A percentile compares a stretch with the other conserved stretches of the same genome.
Conservation (phyloP, 2,329 filamentous ascomycete genomes). For the Diplodia scrobiculata region DNA sequence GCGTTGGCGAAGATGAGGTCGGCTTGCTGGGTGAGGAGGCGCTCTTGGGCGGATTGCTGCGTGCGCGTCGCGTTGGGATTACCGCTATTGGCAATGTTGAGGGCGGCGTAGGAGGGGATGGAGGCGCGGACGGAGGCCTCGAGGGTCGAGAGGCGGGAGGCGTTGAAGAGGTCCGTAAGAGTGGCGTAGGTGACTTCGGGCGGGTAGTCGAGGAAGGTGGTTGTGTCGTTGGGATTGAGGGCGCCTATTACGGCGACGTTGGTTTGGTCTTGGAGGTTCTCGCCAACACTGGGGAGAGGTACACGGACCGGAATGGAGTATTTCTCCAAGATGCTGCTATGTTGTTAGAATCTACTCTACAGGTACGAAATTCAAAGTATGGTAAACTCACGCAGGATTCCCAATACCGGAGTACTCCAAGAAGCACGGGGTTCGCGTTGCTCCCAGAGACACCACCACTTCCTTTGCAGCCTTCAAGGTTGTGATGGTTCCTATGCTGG, state of each 20-base stretch:
- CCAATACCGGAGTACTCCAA: conserved; percentile 34
- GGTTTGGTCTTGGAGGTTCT: conserved; percentile 43
- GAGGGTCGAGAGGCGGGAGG: conserved; percentile 34
- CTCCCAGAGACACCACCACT: conserved; percentile 33
- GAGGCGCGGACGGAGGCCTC: conserved; percentile 35
- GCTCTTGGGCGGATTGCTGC: conserved; percentile 41
- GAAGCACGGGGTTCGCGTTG: conserved; percentile 30
- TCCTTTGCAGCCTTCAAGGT: conserved; percentile 41
- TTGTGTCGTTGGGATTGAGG: conserved; percentile 32
- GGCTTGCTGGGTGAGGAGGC: conserved; percentile 51
- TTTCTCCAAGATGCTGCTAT: conserved; percentile 31
- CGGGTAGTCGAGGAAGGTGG: conserved; percentile 44
- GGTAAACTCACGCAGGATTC: conserved; percentile 28
- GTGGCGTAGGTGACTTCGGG: conserved; percentile 45
- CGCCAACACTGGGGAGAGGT: conserved; percentile 38
- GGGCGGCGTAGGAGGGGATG: conserved; percentile 38
- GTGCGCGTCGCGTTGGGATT: conserved; percentile 31
- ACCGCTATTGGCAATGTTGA: conserved; percentile 32
- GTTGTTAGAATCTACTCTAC: neutral
- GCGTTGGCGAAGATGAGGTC: conserved; percentile 52
- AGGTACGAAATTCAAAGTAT: neutral
- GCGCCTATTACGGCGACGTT: conserved; percentile 34
- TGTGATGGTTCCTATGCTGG: neutral
- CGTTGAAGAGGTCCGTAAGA: conserved; percentile 42
- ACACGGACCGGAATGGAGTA: conserved; percentile 32